A percentile compares a stretch with the other conserved stretches of the same genome.
Evolutionary conservation across 192 early-diverging fungal species (phyloP).

Genomic region (Coemansia sp.): DNA sequence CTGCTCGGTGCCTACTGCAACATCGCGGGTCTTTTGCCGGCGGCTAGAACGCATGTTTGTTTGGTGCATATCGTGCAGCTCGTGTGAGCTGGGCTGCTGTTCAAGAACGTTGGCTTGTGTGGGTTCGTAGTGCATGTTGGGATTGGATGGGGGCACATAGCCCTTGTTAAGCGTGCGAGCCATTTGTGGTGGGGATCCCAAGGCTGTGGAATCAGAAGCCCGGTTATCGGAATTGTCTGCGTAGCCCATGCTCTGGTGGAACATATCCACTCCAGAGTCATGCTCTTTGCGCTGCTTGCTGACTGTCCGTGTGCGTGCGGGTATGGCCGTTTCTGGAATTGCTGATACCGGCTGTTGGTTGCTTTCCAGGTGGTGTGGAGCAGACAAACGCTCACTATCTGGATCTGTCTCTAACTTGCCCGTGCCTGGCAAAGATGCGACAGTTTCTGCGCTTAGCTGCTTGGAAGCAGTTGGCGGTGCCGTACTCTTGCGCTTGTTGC

Average conservation of each 20-base stretch:
- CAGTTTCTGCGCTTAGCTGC: too few relatives aligned
- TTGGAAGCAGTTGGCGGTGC: background rate
- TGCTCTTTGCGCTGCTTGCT: conserved; percentile 8
- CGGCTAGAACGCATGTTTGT: conserved; percentile 9
- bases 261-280: conserved; percentile 4
- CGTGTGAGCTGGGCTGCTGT: background rate
- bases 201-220: background rate
- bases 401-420: too few relatives aligned
- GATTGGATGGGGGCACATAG: conserved; percentile 5
- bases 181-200: background rate
- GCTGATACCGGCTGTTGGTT: background rate
- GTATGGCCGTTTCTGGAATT: background rate
- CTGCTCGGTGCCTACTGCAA: conserved; percentile 1
- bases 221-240: background rate
- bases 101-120: background rate
- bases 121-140: background rate
- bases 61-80: background rate
- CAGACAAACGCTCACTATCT: too few relatives aligned
- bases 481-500: conserved; percentile 2
- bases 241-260: background rate
- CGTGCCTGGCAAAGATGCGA: too few relatives aligned
- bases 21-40: conserved; percentile 3
- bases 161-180: background rate
- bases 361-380: background rate
- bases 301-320: conserved; percentile 13